Conservation (phyloP, 2,329 filamentous ascomycete species). For the Phaeosphaeriaceae sp. region DNA sequence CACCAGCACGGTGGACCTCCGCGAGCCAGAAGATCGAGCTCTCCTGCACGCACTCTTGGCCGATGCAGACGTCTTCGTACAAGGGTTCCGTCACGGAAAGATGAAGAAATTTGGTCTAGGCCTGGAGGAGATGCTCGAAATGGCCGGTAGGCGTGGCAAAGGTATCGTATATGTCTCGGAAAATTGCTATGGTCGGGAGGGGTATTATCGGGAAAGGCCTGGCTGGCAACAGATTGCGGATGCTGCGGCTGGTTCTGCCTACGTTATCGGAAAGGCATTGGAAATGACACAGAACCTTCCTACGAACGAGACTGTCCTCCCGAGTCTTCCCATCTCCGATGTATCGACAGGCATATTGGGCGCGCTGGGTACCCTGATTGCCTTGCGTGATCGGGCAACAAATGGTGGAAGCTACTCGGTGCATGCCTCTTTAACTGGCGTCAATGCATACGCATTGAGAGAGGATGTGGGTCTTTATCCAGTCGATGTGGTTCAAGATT, state of each 20-base stretch:
- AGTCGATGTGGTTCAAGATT: too few species aligned
- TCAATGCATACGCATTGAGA: too few species aligned
- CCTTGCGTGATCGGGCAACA: slow-evolving; percentile 29
- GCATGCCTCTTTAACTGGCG: too few species aligned
- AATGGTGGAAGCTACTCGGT: slow-evolving; percentile 18
- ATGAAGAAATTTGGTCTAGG: neutral
- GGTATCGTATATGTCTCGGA: slow-evolving; percentile 59
- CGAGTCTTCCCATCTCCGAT: slow-evolving; percentile 36
- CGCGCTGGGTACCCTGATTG: slow-evolving; percentile 31
- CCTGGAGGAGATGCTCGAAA: slow-evolving; percentile 48
- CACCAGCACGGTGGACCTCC: neutral
- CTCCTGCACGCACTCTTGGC: neutral
- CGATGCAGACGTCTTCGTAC: neutral
- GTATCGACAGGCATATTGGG: slow-evolving; percentile 37
- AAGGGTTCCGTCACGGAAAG: neutral
- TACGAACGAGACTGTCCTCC: slow-evolving; percentile 29
- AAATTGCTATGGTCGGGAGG: slow-evolving; percentile 60
- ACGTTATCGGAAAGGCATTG: slow-evolving; percentile 43
- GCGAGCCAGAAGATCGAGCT: neutral
- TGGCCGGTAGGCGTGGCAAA: slow-evolving; percentile 50
- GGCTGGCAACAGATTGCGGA: slow-evolving; percentile 62
- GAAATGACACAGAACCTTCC: slow-evolving; percentile 13
- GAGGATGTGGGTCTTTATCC: too few species aligned
- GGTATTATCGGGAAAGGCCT: slow-evolving; percentile 53
- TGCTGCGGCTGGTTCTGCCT: slow-evolving; percentile 15